A percentile compares a stretch with the other conserved stretches of the same genome.
Evolutionary conservation across 352 stramenopile species (phyloP).

Genomic region (Thraustochytrium sp.): DNA sequence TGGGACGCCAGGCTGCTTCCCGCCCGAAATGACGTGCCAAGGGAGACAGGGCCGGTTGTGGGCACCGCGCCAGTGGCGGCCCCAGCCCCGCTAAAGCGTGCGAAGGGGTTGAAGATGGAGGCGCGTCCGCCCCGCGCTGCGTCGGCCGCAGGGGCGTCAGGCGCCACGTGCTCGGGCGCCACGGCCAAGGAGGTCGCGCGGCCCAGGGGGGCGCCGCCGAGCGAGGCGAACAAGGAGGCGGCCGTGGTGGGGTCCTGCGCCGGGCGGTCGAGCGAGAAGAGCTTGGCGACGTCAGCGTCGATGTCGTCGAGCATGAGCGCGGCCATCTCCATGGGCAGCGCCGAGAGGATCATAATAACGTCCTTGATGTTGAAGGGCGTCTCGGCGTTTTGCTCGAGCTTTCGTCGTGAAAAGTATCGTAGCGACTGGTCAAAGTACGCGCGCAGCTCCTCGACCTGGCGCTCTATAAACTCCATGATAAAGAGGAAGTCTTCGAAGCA

Average conservation of each 20-base stretch:
- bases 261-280: neutral
- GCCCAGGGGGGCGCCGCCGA: too few relatives aligned
- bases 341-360: neutral
- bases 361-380: slow-evolving; percentile 22
- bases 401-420: slow-evolving; percentile 26
- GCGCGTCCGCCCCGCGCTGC: too few relatives aligned
- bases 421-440: slow-evolving; percentile 1
- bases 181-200: too few relatives aligned
- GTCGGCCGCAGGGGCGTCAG: too few relatives aligned
- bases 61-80: neutral
- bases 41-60: too few relatives aligned
- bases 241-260: neutral
- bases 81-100: neutral
- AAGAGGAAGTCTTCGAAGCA: slow-evolving; percentile 35
- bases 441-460: neutral
- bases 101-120: neutral
- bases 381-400: slow-evolving; percentile 19
- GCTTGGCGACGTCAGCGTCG: neutral
- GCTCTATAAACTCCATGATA: slow-evolving; percentile 8
- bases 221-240: neutral
- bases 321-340: neutral
- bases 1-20: too few relatives aligned
- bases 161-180: too few relatives aligned
- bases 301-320: neutral
- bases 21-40: too few relatives aligned